A percentile compares a stretch with the other conserved stretches of the same genome.
Evolutionary conservation across 495 filamentous ascomycete species (phyloP).

Genomic region (Trichoderma orchidacearum): DNA sequence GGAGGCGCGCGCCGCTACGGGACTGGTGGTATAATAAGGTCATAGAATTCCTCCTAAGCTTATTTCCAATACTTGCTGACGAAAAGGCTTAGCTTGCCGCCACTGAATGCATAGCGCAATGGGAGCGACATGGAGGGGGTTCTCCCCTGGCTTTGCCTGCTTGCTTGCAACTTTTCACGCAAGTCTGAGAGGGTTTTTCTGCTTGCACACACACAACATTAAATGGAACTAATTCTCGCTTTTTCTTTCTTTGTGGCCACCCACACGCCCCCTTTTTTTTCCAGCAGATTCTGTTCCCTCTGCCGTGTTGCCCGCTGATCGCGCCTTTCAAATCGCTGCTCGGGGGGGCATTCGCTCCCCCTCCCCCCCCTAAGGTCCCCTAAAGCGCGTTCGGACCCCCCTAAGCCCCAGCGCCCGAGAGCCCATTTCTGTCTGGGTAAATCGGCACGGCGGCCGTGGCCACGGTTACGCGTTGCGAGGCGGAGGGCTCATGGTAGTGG

Average conservation of each 20-base stretch:
- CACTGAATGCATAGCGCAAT: not conserved
- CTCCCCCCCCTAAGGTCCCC: too few relatives aligned
- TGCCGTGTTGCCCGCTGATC: not conserved
- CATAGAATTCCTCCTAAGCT: constrained; percentile 1
- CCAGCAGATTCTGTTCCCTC: not conserved
- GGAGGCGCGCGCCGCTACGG: not conserved
- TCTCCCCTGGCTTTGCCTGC: not conserved
- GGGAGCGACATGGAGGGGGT: not conserved
- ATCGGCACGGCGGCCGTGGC: not conserved
- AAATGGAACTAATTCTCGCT: not conserved
- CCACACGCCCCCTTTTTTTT: not conserved
- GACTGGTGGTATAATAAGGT: not conserved
- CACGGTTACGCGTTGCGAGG: not conserved
- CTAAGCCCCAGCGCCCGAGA: too few relatives aligned
- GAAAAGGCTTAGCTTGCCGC: not conserved
- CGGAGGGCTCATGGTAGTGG: too few relatives aligned
- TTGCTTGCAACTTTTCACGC: not conserved
- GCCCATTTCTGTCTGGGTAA: not conserved
- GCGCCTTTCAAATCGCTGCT: not conserved
- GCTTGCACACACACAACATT: too few relatives aligned
- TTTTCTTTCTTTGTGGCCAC: not conserved
- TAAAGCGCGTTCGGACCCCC: too few relatives aligned
- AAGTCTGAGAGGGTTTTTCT: too few relatives aligned
- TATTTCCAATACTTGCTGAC: constrained; percentile 1
- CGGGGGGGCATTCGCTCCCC: too few relatives aligned